These are phyloP conservation scores for Xylariaceae sp. DNA, from an alignment of 2,329 filamentous ascomycete species.

Conservation along the genomic window DNA sequence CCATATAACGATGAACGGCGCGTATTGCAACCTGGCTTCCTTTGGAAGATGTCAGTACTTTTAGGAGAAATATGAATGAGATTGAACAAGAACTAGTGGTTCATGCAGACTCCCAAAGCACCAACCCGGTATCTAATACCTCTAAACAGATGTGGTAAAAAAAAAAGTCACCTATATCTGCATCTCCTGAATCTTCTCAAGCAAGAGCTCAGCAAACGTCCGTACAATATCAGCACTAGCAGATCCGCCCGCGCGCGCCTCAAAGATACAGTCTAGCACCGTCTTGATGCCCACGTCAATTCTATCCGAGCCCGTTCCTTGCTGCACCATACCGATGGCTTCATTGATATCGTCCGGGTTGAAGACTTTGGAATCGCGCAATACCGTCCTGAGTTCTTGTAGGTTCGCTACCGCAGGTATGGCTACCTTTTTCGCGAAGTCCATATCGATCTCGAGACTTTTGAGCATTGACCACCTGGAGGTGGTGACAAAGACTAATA, in stretches of 20 bases:
- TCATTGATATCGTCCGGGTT: conserved; percentile 16
- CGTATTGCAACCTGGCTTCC: too few relatives aligned
- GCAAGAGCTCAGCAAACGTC: conserved; percentile 15
- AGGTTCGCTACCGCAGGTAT: conserved; percentile 12
- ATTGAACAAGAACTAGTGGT: too few relatives aligned
- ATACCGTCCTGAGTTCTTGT: conserved; percentile 10
- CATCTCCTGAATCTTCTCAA: conserved; percentile 18
- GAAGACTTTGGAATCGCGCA: conserved; percentile 15
- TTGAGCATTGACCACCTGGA: conserved; percentile 17
- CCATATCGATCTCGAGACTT: conserved; percentile 19
- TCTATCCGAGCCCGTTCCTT: conserved; percentile 9
- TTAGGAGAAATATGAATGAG: too few relatives aligned
- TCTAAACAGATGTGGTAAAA: conserved; percentile 6
- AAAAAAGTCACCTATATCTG: conserved; percentile 1
- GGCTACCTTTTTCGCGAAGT: conserved; percentile 19
- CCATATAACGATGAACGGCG: too few relatives aligned
- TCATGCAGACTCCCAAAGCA: too few relatives aligned
- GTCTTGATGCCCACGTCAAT: conserved; percentile 18
- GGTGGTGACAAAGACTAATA: conserved; percentile 18
- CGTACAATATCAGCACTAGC: conserved; percentile 9
- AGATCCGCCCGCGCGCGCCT: conserved; percentile 15
- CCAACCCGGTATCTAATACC: background rate
- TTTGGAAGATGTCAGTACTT: too few relatives aligned
- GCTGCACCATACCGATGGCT: conserved; percentile 9
- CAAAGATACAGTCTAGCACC: conserved; percentile 18